A percentile compares a stretch with the other conserved stretches of the same genome.
Conservation (phyloP, 2,329 filamentous ascomycete species). For the Lojkania enalia region DNA sequence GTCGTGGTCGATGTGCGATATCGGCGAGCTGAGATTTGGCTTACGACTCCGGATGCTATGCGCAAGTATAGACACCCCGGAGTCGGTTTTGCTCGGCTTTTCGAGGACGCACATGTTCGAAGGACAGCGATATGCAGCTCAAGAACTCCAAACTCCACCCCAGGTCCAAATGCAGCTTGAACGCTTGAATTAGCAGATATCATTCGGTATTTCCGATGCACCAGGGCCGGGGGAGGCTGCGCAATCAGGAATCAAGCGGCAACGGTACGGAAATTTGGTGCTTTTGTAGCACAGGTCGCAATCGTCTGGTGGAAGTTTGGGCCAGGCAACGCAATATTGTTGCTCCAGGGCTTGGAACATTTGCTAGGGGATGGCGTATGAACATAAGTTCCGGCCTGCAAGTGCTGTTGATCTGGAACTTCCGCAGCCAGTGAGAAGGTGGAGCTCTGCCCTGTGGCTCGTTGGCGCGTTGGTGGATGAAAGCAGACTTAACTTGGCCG, state of each 20-base stretch:
- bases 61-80: constrained; percentile 1
- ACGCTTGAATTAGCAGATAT: constrained; percentile 1
- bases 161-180: constrained; percentile 2
- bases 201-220: constrained; percentile 9
- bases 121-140: constrained; percentile 5
- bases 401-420: constrained; percentile 16
- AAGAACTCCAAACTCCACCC: constrained; percentile 10
- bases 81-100: constrained; percentile 11
- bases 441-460: constrained; percentile 15
- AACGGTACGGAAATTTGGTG: constrained; percentile 1
- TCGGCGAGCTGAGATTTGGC: constrained; percentile 13
- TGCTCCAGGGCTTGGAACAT: constrained; percentile 15
- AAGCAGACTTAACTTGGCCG: constrained; percentile 18
- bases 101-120: constrained; percentile 13
- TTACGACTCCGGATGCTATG: constrained; percentile 3
- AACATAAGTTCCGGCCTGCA: constrained; percentile 10
- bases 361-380: constrained; percentile 9
- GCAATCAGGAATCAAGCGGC: constrained; percentile 8
- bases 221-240: constrained; percentile 5
- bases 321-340: constrained; percentile 15
- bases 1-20: constrained; percentile 13
- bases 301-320: constrained; percentile 6
- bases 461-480: constrained; percentile 20
- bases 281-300: constrained; percentile 1
- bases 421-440: constrained; percentile 17